phyloP scores from a whole-genome alignment of 2,329 filamentous ascomycete species.

The Lachnellula willkommii region DNA sequence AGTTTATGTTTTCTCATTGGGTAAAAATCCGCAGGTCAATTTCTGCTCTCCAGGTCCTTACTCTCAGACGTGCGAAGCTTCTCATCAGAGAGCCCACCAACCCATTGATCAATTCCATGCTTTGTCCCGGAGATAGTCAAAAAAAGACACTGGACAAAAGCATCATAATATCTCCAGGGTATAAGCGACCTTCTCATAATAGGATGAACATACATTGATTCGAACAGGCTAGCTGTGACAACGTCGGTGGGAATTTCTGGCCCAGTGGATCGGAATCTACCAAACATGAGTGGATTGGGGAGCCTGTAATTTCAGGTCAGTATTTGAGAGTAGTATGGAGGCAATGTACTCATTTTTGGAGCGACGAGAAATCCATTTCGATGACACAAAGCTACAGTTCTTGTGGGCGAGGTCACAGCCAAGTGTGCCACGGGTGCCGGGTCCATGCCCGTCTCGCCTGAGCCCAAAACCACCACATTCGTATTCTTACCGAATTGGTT shows the following conservation, averaged over 20 bases:
- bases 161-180: background rate
- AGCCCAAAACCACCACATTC: slow-evolving; percentile 39
- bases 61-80: too few relatives aligned
- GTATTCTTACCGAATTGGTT: slow-evolving; percentile 36
- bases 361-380: slow-evolving; percentile 41
- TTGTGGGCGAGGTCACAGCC: slow-evolving; percentile 38
- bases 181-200: background rate
- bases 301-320: background rate
- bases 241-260: background rate
- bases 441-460: slow-evolving; percentile 42
- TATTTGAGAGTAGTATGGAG: background rate
- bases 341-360: slow-evolving; percentile 18
- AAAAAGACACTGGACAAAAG: slow-evolving; percentile 33
- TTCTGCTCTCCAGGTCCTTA: too few relatives aligned
- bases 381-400: slow-evolving; percentile 39
- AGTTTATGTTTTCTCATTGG: too few relatives aligned
- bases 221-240: background rate
- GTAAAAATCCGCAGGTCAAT: too few relatives aligned
- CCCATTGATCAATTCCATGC: slow-evolving; percentile 43
- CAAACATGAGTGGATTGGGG: background rate
- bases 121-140: slow-evolving; percentile 41
- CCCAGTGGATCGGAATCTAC: background rate
- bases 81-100: slow-evolving; percentile 32
- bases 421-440: slow-evolving; percentile 39
- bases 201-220: slow-evolving; percentile 30